These are phyloP conservation scores for Blastosporella zonata DNA, from an alignment of 1,284 basidiomycete species.

Conservation along the genomic window DNA sequence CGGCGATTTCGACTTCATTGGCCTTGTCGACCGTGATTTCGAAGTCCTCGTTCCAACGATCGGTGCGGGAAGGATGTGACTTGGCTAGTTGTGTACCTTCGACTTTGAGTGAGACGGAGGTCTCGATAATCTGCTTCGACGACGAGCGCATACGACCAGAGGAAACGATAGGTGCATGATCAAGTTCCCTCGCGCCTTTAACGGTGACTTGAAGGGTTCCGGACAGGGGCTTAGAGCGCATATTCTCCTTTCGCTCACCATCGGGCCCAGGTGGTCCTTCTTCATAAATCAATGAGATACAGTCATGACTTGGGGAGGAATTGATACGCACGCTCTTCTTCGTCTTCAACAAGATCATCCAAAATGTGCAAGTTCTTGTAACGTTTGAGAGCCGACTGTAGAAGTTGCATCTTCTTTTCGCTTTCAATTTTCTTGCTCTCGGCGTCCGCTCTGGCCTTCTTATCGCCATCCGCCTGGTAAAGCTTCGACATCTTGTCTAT, in stretches of 20 bases:
- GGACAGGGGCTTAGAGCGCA: constrained; percentile 89
- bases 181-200: constrained; percentile 89
- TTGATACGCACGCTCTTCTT: constrained; percentile 55
- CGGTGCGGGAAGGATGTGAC: constrained; percentile 90
- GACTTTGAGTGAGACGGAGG: constrained; percentile 91
- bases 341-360: constrained; percentile 86
- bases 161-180: constrained; percentile 79
- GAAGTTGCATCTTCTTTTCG: constrained; percentile 93
- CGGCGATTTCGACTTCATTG: constrained; percentile 96
- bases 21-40: constrained; percentile 97
- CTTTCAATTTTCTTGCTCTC: constrained; percentile 93
- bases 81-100: constrained; percentile 93
- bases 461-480: constrained; percentile 94
- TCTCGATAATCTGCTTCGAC: constrained; percentile 81
- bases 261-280: constrained; percentile 57
- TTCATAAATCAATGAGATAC: neutral
- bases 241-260: constrained; percentile 86
- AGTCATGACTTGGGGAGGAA: constrained; percentile 1
- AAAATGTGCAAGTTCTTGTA: constrained; percentile 97
- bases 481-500: constrained; percentile 99
- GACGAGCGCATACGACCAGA: constrained; percentile 63
- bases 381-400: constrained; percentile 89
- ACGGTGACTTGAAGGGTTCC: constrained; percentile 91
- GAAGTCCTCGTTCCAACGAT: constrained; percentile 98
- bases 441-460: constrained; percentile 88